Evolutionary conservation across 1,284 basidiomycete species (phyloP), one percentile per base, ranked within the genome.

Genomic region (Malassezia vespertilionis): DNA sequence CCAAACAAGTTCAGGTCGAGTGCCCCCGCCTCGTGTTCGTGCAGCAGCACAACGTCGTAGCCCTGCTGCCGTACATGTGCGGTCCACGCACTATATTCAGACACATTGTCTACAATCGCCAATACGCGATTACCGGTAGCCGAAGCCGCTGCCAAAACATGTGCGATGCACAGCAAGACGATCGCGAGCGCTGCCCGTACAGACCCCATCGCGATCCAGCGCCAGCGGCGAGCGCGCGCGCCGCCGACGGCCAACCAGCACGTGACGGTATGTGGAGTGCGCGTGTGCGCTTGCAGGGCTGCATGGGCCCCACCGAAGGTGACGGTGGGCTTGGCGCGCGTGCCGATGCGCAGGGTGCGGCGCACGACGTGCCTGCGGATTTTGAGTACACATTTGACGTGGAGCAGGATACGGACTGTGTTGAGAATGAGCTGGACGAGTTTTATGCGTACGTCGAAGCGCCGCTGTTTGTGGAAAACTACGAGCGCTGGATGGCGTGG

Each of bases 381-480:
- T n/a, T n/a, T n/a, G n/a, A n/a, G n/a, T n/a, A n/a, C n/a, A n/a
- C n/a, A n/a, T 69, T 63, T 31, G 56, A 65, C 15, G 49, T 63
- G 9, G 46, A 67, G 20, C 68, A 71, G 22, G 91, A 97, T 69
- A 86, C 91, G 63, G 88, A 96, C 72, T 86, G 84, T 14, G 80
- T 95, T 34, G 82, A 90, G 76, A 85, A 86, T 61, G 93, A 96
- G 72, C 83, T 99, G 36, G 86, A 96, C 56, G 93, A 97, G 73
- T 96, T 97, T 74, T 97, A 93, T 73, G 88, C 88, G 21, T 97
- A 95, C 73, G 82, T 91, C 48, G 91, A 97, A 74, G 87, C 89
- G 76, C 81, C 83, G 1, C 84, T 89, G 69, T 81, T 90, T 12
- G 80, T 81, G 3, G 86, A 90, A 75, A 89, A 89, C 69, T 74